A percentile compares a stretch with the other conserved stretches of the same genome.
These are phyloP conservation scores for Elaeis oleifera DNA, from an alignment of 202 grass and related monocot species.

Conservation along the genomic window DNA sequence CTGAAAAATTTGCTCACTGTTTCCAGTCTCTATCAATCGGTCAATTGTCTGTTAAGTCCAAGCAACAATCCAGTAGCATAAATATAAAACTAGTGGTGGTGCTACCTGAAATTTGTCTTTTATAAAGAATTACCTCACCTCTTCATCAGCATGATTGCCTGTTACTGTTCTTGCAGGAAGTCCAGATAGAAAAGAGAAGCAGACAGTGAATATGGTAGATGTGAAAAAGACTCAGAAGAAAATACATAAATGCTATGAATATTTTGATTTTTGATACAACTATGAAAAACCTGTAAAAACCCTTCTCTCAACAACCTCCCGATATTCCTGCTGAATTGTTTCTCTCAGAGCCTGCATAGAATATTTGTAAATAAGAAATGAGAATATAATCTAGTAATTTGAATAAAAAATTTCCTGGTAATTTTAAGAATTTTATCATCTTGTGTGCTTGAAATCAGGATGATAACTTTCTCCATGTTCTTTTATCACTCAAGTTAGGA, in stretches of 20 bases:
- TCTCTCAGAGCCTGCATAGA: constrained; percentile 58
- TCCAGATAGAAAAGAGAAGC: neutral
- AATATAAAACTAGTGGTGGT: neutral
- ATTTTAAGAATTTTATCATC: too few relatives aligned
- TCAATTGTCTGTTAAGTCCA: constrained; percentile 59
- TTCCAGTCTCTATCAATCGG: constrained; percentile 68
- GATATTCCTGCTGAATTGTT: constrained; percentile 76
- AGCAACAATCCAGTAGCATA: constrained; percentile 4
- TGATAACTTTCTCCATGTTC: too few relatives aligned
- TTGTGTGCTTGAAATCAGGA: too few relatives aligned
- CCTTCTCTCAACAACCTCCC: constrained; percentile 67
- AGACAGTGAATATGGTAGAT: neutral
- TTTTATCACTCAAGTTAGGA: too few relatives aligned
- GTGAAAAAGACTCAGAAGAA: neutral
- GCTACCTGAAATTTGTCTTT: constrained; percentile 14
- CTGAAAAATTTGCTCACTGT: constrained; percentile 77
- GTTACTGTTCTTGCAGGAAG: constrained; percentile 48
- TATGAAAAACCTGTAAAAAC: constrained; percentile 57
- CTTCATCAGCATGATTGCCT: constrained; percentile 61
- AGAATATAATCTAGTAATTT: too few relatives aligned
- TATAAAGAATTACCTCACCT: constrained; percentile 33
- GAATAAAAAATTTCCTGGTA: too few relatives aligned
- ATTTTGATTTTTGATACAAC: neutral
- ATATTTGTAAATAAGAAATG: too few relatives aligned
- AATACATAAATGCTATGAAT: neutral